These are phyloP conservation scores for Cadophora malorum DNA, from an alignment of 2,329 filamentous ascomycete species.

Conservation along the genomic window DNA sequence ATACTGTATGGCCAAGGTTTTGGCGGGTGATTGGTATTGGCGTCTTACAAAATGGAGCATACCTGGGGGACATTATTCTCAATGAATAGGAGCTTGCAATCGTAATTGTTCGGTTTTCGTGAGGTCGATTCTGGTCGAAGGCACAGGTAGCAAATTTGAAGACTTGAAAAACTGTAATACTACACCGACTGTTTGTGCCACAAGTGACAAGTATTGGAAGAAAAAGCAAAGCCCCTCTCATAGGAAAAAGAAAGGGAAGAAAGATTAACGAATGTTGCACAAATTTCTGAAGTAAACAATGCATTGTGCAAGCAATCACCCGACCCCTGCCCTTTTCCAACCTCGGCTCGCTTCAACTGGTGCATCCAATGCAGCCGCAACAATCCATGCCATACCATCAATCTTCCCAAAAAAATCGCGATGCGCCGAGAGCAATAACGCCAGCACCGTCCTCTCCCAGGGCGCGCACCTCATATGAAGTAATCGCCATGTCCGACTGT, in stretches of 20 bases:
- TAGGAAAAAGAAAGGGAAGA: neutral
- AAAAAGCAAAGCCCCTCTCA: neutral
- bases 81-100: no score
- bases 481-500: constrained; percentile 48
- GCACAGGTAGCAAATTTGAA: neutral
- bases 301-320: neutral
- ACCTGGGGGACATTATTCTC: no score
- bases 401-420: neutral
- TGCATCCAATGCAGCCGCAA: neutral
- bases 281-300: neutral
- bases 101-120: no score
- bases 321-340: constrained; percentile 6
- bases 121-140: no score
- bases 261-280: neutral
- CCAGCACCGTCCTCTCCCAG: constrained; percentile 21
- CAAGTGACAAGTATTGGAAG: neutral
- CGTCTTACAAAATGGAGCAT: no score
- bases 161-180: neutral
- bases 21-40: no score
- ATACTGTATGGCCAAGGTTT: no score
- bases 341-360: constrained; percentile 25
- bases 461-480: neutral
- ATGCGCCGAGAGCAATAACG: constrained; percentile 32
- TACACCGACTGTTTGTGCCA: neutral
- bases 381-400: neutral